Conservation (phyloP, 1,284 basidiomycete genomes). For the Paramarasmius palmivorus region DNA sequence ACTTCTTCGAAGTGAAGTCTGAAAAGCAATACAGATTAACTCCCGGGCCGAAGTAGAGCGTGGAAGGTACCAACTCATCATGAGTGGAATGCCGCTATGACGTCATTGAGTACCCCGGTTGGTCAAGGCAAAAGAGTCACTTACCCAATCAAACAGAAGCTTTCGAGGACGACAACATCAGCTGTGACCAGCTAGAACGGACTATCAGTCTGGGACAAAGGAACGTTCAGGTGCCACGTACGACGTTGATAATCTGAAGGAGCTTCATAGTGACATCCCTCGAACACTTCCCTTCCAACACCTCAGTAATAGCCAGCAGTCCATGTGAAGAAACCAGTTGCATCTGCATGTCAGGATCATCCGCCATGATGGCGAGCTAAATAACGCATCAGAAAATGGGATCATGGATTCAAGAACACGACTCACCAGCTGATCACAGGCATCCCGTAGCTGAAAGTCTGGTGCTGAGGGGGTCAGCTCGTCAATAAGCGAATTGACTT, state of each 20-base stretch:
- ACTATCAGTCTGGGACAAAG: background rate
- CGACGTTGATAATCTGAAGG: conserved; percentile 88
- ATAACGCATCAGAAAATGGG: background rate
- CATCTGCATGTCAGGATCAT: conserved; percentile 85
- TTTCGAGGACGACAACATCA: conserved; percentile 88
- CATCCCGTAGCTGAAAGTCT: conserved; percentile 78
- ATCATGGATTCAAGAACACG: background rate
- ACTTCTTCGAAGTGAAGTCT: conserved; percentile 94
- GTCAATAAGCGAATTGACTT: conserved; percentile 85
- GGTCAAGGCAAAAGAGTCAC: conserved; percentile 25
- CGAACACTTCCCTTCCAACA: conserved; percentile 81
- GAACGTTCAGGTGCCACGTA: conserved; percentile 40
- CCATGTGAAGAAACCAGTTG: conserved; percentile 93
- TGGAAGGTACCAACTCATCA: conserved; percentile 67
- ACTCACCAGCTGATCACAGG: conserved; percentile 85
- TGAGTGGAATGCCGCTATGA: conserved; percentile 82
- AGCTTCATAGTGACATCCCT: conserved; percentile 84
- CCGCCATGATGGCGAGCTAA: conserved; percentile 77
- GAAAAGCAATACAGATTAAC: conserved; percentile 16
- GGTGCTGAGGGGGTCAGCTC: conserved; percentile 79
- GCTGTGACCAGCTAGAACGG: conserved; percentile 75
- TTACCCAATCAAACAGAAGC: conserved; percentile 91
- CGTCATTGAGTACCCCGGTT: conserved; percentile 1
- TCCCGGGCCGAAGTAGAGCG: background rate
- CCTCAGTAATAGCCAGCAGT: conserved; percentile 91